Conservation (phyloP, 202 grass and related monocot genomes). For the Setaria viridis region DNA sequence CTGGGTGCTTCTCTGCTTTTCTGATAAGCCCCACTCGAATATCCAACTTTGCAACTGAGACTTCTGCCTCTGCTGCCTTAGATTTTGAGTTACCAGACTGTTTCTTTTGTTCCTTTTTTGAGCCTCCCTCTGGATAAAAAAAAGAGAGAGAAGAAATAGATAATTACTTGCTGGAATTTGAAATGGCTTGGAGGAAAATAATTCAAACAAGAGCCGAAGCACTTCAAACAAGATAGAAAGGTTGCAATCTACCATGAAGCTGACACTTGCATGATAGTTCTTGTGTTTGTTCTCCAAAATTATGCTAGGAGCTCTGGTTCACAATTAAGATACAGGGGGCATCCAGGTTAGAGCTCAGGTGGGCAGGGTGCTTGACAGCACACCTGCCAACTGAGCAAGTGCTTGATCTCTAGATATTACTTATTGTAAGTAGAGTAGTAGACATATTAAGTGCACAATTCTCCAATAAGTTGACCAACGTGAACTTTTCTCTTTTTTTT, state of each 20-base stretch:
- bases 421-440: not conserved
- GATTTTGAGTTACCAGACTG: constrained; percentile 73
- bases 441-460: constrained; percentile 16
- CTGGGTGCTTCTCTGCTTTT: constrained; percentile 92
- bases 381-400: not conserved
- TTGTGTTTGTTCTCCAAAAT: not conserved
- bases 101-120: constrained; percentile 79
- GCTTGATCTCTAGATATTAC: not conserved
- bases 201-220: not conserved
- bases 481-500: not conserved
- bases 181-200: constrained; percentile 25
- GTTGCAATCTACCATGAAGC: not conserved
- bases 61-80: constrained; percentile 67
- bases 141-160: not conserved
- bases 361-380: constrained; percentile 1
- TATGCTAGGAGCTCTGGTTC: not conserved
- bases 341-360: not conserved
- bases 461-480: not conserved
- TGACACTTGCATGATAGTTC: not conserved
- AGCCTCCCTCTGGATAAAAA: constrained; percentile 57
- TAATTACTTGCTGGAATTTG: constrained; percentile 34
- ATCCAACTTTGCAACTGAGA: constrained; percentile 78
- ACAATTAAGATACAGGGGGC: not conserved
- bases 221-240: constrained; percentile 4
- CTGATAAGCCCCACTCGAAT: constrained; percentile 89